Conservation (phyloP, 164 flowering plant species). For the Sedum album region DNA sequence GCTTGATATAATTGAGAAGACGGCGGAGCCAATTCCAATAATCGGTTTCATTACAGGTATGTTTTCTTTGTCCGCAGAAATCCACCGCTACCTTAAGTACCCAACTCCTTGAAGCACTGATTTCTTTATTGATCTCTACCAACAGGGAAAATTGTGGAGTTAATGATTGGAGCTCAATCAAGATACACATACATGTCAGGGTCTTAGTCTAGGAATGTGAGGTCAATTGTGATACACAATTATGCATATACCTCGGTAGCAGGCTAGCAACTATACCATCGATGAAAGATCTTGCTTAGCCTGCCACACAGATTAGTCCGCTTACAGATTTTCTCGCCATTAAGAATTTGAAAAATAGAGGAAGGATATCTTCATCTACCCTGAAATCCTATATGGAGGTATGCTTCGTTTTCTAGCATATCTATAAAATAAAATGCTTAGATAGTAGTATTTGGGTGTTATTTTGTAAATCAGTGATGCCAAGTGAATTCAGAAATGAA, state of each 20-base stretch:
- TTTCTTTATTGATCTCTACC: background rate
- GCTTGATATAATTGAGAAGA: slow-evolving; percentile 53
- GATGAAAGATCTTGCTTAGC: no score
- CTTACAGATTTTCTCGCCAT: no score
- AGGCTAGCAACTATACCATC: background rate
- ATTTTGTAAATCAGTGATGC: background rate
- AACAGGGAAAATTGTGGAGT: slow-evolving; percentile 86
- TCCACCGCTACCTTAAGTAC: background rate
- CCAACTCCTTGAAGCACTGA: no score
- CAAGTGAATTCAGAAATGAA: background rate
- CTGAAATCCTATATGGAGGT: background rate
- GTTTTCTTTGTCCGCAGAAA: background rate
- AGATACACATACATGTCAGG: slow-evolving; percentile 96
- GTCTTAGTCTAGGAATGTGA: slow-evolving; percentile 26
- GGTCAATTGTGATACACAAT: no score
- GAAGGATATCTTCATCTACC: background rate
- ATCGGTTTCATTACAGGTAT: slow-evolving; percentile 77
- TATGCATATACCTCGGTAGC: background rate
- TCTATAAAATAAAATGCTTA: background rate
- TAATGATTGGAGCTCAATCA: slow-evolving; percentile 76
- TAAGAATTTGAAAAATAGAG: background rate
- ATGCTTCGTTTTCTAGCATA: background rate
- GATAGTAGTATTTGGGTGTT: background rate
- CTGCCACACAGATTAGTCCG: no score
- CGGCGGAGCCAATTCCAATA: slow-evolving; percentile 67